These are phyloP conservation scores for Naganishia cerealis DNA, from an alignment of 1,284 basidiomycete species.

Conservation along the genomic window DNA sequence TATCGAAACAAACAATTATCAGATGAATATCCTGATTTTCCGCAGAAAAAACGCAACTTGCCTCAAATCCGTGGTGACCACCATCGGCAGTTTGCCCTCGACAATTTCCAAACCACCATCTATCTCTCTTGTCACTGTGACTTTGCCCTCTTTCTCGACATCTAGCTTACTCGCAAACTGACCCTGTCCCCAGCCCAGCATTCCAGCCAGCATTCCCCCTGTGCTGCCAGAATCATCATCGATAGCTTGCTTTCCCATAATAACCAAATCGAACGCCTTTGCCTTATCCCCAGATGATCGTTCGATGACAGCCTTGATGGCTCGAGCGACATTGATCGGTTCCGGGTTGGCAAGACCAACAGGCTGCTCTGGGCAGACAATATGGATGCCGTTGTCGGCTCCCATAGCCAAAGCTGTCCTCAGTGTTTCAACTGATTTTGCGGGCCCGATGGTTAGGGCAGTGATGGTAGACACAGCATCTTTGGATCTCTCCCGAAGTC, in stretches of 20 bases:
- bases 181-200: slow-evolving; percentile 90
- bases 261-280: slow-evolving; percentile 75
- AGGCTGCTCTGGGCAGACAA: slow-evolving; percentile 73
- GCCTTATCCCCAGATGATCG: slow-evolving; percentile 60
- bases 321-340: slow-evolving; percentile 56
- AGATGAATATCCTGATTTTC: neutral
- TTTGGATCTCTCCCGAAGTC: slow-evolving; percentile 76
- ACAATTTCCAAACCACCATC: slow-evolving; percentile 90
- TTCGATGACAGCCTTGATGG: slow-evolving; percentile 77
- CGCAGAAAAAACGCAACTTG: slow-evolving; percentile 53
- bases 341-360: slow-evolving; percentile 76
- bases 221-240: slow-evolving; percentile 97
- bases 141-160: slow-evolving; percentile 69
- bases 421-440: slow-evolving; percentile 85
- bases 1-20: slow-evolving; percentile 20
- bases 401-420: slow-evolving; percentile 98
- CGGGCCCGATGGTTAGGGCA: slow-evolving; percentile 85
- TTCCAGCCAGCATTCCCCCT: slow-evolving; percentile 93
- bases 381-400: slow-evolving; percentile 87
- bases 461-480: slow-evolving; percentile 79
- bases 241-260: slow-evolving; percentile 98
- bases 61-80: slow-evolving; percentile 92
- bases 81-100: slow-evolving; percentile 74
- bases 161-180: slow-evolving; percentile 91
- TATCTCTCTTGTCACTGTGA: slow-evolving; percentile 81